Percentiles rank a stretch among this genome's conserved stretches.
phyloP scores from a whole-genome alignment of 2,329 filamentous ascomycete genomes.

The Sporothrix inflata region DNA sequence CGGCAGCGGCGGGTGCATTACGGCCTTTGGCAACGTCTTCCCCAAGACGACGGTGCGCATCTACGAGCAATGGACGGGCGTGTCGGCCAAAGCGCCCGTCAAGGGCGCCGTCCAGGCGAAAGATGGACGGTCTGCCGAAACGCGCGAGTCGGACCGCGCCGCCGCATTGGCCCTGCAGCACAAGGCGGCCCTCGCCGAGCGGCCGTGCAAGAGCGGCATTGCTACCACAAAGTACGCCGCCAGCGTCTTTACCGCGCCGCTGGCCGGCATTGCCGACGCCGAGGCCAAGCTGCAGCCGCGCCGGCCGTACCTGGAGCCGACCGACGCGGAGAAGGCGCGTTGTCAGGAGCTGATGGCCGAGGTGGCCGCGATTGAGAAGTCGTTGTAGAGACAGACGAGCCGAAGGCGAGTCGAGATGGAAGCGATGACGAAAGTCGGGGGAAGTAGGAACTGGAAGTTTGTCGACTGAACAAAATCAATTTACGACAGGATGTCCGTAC shows the following conservation, averaged over 20 bases:
- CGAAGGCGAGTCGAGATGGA: too few relatives aligned
- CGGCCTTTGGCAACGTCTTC: slow-evolving; percentile 65
- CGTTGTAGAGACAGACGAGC: slow-evolving; percentile 16
- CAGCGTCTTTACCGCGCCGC: slow-evolving; percentile 58
- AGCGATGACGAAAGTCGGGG: too few relatives aligned
- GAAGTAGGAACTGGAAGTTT: too few relatives aligned
- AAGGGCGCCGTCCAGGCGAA: not conserved
- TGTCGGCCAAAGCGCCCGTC: slow-evolving; percentile 1
- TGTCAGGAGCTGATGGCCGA: slow-evolving; percentile 48
- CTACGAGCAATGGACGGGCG: slow-evolving; percentile 59
- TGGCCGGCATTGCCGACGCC: slow-evolving; percentile 63
- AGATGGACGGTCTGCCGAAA: too few relatives aligned
- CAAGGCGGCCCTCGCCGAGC: slow-evolving; percentile 67
- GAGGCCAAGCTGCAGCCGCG: slow-evolving; percentile 62
- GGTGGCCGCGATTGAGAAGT: slow-evolving; percentile 52
- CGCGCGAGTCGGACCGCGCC: slow-evolving; percentile 53
- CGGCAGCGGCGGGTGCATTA: slow-evolving; percentile 63
- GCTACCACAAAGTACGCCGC: slow-evolving; percentile 71
- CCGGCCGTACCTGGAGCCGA: slow-evolving; percentile 60
- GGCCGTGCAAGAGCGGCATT: slow-evolving; percentile 67
- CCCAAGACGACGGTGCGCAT: slow-evolving; percentile 60
- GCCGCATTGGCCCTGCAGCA: slow-evolving; percentile 65
- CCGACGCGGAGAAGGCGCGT: slow-evolving; percentile 48
- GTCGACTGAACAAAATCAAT: too few relatives aligned
- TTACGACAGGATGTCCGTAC: not conserved